phyloP scores from a whole-genome alignment of 768 basidiomycete genomes.

The Glaciozyma antarctica region DNA sequence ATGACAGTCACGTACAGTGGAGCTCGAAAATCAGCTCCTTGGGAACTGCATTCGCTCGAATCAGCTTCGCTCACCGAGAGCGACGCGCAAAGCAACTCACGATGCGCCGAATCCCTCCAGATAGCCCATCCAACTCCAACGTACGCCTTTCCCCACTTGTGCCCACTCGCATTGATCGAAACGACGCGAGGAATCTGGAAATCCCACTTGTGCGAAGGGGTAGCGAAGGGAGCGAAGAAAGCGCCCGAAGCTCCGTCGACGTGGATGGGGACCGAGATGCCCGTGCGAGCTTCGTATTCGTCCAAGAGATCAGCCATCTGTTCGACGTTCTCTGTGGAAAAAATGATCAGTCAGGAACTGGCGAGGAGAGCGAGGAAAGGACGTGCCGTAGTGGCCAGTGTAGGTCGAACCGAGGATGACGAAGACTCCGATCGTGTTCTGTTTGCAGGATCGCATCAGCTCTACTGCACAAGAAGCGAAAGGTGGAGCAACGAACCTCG shows the following conservation, averaged over 20 bases:
- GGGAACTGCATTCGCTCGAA: constrained; percentile 41
- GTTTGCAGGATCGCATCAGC: background rate
- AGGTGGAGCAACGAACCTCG: constrained; percentile 39
- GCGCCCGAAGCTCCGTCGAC: constrained; percentile 57
- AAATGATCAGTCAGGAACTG: background rate
- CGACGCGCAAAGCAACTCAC: background rate
- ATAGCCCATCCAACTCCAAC: constrained; percentile 53
- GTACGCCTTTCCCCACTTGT: constrained; percentile 24
- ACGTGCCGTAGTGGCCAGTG: constrained; percentile 49
- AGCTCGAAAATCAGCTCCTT: constrained; percentile 61
- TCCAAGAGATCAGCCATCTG: constrained; percentile 67
- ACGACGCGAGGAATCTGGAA: constrained; percentile 37
- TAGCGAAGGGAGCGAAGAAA: constrained; percentile 55
- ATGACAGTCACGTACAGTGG: background rate
- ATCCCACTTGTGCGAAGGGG: constrained; percentile 37
- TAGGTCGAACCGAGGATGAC: constrained; percentile 50
- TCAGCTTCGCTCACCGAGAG: background rate
- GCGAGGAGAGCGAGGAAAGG: background rate
- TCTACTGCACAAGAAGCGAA: background rate
- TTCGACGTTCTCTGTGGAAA: constrained; percentile 55
- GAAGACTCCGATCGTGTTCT: constrained; percentile 55
- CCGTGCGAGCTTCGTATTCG: constrained; percentile 46
- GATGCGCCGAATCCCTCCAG: constrained; percentile 49
- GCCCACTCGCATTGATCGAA: constrained; percentile 37
- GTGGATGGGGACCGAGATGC: constrained; percentile 49